Conservation (phyloP, 2,329 filamentous ascomycete genomes). For the Aspergillus persii region DNA sequence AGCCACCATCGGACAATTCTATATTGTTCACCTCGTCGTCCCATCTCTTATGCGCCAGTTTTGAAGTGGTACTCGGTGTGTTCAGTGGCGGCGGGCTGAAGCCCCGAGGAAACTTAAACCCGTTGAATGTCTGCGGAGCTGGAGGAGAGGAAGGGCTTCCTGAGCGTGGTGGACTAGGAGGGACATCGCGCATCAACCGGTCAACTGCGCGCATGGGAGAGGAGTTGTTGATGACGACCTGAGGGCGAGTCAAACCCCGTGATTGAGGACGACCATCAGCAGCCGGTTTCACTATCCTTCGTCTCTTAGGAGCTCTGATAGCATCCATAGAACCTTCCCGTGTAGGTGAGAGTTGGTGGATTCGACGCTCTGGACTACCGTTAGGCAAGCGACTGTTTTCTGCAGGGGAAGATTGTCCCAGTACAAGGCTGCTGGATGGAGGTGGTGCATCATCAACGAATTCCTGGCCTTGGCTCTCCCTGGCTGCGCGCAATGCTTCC, state of each 20-base stretch:
- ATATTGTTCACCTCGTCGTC: slow-evolving; percentile 11
- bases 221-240: slow-evolving; percentile 28
- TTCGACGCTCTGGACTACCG: neutral
- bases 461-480: slow-evolving; percentile 33
- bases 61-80: slow-evolving; percentile 25
- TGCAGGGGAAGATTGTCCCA: slow-evolving; percentile 27
- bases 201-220: slow-evolving; percentile 7
- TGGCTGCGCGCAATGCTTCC: slow-evolving; percentile 16
- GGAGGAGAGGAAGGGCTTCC: slow-evolving; percentile 30
- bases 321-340: slow-evolving; percentile 2
- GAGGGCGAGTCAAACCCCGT: slow-evolving; percentile 15
- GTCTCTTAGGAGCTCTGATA: slow-evolving; percentile 30
- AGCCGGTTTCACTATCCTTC: slow-evolving; percentile 30
- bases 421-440: slow-evolving; percentile 31
- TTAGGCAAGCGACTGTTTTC: slow-evolving; percentile 7
- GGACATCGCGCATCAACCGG: slow-evolving; percentile 31
- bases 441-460: slow-evolving; percentile 31
- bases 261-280: slow-evolving; percentile 8
- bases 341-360: slow-evolving; percentile 3
- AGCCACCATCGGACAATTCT: slow-evolving; percentile 16
- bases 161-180: slow-evolving; percentile 42
- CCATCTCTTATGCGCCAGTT: slow-evolving; percentile 15
- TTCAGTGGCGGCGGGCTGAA: slow-evolving; percentile 29
- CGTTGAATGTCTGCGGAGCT: slow-evolving; percentile 19
- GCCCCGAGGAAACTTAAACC: slow-evolving; percentile 39